Evolutionary conservation across 192 early-diverging fungal species (phyloP).

Genomic region (Chytriomyces sp.): DNA sequence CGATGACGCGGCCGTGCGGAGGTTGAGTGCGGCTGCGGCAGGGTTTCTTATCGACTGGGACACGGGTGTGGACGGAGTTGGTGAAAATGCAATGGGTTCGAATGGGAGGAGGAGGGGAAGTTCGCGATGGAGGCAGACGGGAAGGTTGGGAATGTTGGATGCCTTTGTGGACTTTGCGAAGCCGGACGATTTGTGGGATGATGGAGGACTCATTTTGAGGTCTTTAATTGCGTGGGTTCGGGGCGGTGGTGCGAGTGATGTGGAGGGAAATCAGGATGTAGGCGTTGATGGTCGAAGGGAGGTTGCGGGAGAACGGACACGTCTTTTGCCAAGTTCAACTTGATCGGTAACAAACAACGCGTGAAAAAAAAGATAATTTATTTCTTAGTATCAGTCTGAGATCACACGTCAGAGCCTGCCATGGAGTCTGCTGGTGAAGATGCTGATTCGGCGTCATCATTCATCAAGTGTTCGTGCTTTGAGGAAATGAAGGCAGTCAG

Average conservation of each 20-base stretch:
- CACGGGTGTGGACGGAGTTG: background rate
- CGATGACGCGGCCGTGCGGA: constrained; percentile 7
- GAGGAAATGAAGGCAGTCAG: no score
- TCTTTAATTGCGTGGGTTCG: background rate
- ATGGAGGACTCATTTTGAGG: constrained; percentile 7
- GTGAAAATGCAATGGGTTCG: background rate
- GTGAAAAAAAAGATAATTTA: no score
- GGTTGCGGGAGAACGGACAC: no score
- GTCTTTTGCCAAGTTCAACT: no score
- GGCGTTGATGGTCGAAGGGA: no score
- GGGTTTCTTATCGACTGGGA: background rate
- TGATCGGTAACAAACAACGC: no score
- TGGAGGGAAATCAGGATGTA: no score
- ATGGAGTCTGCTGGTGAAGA: no score
- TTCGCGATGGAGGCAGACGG: constrained; percentile 2
- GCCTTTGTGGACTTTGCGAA: constrained; percentile 16
- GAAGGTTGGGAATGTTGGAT: constrained; percentile 12
- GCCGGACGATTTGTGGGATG: constrained; percentile 22
- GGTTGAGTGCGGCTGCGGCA: background rate
- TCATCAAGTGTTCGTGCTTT: no score
- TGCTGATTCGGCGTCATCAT: no score
- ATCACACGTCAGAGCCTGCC: no score
- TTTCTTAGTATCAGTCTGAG: no score
- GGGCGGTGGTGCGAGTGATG: background rate
- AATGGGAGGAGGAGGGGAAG: background rate